These are phyloP conservation scores for Saksenaea oblongispora DNA, from an alignment of 371 early-diverging fungal species.

Conservation along the genomic window DNA sequence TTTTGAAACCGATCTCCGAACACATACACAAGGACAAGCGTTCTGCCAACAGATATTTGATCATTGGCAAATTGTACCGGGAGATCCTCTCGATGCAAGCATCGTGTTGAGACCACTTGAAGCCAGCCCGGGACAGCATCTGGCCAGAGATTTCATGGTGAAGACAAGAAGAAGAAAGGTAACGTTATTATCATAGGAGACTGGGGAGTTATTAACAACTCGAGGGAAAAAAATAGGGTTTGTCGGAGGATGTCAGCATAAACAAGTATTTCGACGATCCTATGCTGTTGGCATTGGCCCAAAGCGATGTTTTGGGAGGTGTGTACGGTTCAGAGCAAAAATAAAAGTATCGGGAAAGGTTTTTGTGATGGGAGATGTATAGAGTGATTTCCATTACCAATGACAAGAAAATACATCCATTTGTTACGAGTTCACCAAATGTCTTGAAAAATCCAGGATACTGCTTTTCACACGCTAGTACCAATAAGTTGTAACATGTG, in stretches of 20 bases:
- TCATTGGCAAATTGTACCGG: constrained; percentile 97
- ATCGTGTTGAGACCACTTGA: constrained; percentile 90
- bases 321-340: constrained; percentile 1
- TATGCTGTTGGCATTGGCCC: constrained; percentile 69
- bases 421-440: neutral
- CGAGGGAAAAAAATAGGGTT: constrained; percentile 41
- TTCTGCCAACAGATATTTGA: constrained; percentile 96
- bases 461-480: too few species aligned
- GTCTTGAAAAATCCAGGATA: too few species aligned
- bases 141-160: constrained; percentile 97
- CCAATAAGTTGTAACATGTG: too few species aligned
- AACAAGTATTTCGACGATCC: constrained; percentile 96
- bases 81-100: constrained; percentile 92
- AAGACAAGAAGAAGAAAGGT: constrained; percentile 96
- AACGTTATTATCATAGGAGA: neutral
- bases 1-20: constrained; percentile 95
- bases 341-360: neutral
- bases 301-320: constrained; percentile 50
- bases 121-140: constrained; percentile 80
- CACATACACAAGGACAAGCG: constrained; percentile 96
- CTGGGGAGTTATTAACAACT: neutral
- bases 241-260: constrained; percentile 91
- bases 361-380: too few species aligned
- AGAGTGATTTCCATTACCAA: neutral
- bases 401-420: neutral